A percentile compares a stretch with the other conserved stretches of the same genome.
phyloP scores from a whole-genome alignment of 345 rosid species.

The Aethionema arabicum region DNA sequence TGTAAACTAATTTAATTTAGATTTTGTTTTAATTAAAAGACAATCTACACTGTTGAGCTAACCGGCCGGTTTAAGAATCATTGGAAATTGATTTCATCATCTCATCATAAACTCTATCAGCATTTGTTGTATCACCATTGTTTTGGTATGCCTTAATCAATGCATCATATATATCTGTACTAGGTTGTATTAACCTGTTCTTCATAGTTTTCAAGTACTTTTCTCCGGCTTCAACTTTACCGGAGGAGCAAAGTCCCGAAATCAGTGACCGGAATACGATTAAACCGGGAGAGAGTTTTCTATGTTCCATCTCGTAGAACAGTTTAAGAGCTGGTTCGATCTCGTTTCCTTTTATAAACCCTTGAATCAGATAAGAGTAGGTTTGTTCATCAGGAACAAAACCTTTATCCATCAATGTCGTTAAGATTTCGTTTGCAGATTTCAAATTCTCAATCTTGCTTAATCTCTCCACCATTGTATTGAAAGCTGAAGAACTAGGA shows the following conservation, averaged over 20 bases:
- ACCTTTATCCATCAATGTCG: constrained; percentile 52
- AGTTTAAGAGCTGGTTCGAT: constrained; percentile 61
- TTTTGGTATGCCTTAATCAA: constrained; percentile 35
- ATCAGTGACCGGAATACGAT: constrained; percentile 45
- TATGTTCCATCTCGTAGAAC: constrained; percentile 68
- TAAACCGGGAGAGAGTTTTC: constrained; percentile 44
- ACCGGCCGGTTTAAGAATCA: background rate
- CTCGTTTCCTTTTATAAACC: constrained; percentile 45
- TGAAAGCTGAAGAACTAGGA: constrained; percentile 55
- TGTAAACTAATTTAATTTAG: too few relatives aligned
- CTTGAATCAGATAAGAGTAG: constrained; percentile 48
- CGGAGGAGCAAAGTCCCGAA: constrained; percentile 45
- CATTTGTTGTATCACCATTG: constrained; percentile 39
- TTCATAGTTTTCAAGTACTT: constrained; percentile 54
- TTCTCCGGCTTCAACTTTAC: constrained; percentile 53
- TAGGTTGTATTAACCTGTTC: constrained; percentile 37
- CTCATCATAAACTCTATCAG: constrained; percentile 41
- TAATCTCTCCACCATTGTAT: constrained; percentile 49
- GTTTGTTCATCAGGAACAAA: constrained; percentile 52
- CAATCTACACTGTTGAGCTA: background rate
- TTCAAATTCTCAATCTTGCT: constrained; percentile 36
- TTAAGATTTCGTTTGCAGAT: constrained; percentile 48
- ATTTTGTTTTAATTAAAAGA: background rate
- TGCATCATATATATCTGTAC: constrained; percentile 42
- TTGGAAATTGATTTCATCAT: constrained; percentile 38